These are phyloP conservation scores for Prunus mira DNA, from an alignment of 306 rosid genomes.

Conservation along the genomic window DNA sequence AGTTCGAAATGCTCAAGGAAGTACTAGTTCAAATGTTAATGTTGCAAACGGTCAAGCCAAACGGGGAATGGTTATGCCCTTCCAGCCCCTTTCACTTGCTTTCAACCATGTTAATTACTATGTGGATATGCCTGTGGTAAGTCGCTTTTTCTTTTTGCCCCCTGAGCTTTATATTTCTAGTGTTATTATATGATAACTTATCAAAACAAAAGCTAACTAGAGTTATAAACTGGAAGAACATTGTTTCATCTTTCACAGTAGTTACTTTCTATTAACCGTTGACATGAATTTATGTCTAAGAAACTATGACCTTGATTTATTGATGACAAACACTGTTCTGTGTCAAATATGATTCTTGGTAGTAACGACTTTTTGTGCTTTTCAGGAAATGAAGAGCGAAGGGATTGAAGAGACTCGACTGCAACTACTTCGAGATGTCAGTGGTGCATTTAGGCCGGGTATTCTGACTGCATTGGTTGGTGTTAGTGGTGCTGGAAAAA, in stretches of 20 bases:
- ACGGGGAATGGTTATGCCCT: constrained; percentile 33
- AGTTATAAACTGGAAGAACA: no score
- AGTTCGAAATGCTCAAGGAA: constrained; percentile 19
- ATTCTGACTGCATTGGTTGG: constrained; percentile 42
- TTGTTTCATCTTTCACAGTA: not conserved
- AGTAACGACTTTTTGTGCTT: not conserved
- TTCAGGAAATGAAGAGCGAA: constrained; percentile 30
- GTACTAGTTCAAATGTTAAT: not conserved
- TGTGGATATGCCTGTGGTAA: constrained; percentile 35
- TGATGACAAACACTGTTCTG: not conserved
- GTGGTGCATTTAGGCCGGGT: constrained; percentile 8
- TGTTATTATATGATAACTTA: not conserved
- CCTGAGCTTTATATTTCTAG: not conserved
- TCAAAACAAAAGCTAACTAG: not conserved
- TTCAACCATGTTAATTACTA: constrained; percentile 37
- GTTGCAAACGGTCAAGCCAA: constrained; percentile 7
- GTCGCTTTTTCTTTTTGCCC: not conserved
- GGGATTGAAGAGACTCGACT: not conserved
- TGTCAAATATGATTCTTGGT: not conserved
- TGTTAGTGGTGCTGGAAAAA: constrained; percentile 56
- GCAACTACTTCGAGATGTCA: constrained; percentile 25
- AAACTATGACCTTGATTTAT: not conserved
- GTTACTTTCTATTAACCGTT: no score
- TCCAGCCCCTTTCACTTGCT: constrained; percentile 35
- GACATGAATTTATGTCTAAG: not conserved